Evolutionary conservation across 1,284 basidiomycete genomes (phyloP), one percentile per base, ranked within the genome.

Genomic region (Malassezia restricta): DNA sequence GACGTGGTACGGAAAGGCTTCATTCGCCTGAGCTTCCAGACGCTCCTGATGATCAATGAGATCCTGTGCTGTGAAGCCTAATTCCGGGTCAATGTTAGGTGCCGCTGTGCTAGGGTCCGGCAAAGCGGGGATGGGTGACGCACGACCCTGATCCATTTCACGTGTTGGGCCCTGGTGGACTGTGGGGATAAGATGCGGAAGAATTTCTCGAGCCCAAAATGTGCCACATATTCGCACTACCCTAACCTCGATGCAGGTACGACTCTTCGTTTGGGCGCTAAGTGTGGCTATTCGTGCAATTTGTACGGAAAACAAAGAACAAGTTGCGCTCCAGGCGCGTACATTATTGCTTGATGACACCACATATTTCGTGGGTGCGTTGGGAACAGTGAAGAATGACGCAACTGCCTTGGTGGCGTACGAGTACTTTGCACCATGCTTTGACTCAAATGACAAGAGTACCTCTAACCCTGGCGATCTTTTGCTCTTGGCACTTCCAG

Each of bases 21-120:
- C 74, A 27, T 63, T 53, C 3, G 75, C 75, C 37, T 75, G 71
- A 3, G 57, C 62, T 42, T 76, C 75, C 11, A 76, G 58, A 9
- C 61, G 61, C 0, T 63, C 61, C 46, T 76, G 74, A 5, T 65
- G 67, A 0, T 65, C 64, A 29, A 75, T 60, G 11, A 76, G 54
- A 47, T 76, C 74, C 24, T 55, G 56, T 6, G 74, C 74, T 20
- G 66, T 74, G 49, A 74, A 67, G 8, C 67, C 69, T 0, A 47
- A 43, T 8, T 66, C 66, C 15, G 43, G 24, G 8, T 35, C 41
- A 5, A 53, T 11, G 30, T 42, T 35, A 3, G 51, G 51, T 17
- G 51, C 45, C 9, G 44, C 37, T 12, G 12, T 43, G n/a, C 38
- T 28, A 0, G 51, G 51, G 38, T 53, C 51, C 11, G 51, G 51